Evolutionary conservation across 139 green algal species (phyloP), one percentile per base, ranked within the genome.

Genomic region (Chlamydomonas eustigma): DNA sequence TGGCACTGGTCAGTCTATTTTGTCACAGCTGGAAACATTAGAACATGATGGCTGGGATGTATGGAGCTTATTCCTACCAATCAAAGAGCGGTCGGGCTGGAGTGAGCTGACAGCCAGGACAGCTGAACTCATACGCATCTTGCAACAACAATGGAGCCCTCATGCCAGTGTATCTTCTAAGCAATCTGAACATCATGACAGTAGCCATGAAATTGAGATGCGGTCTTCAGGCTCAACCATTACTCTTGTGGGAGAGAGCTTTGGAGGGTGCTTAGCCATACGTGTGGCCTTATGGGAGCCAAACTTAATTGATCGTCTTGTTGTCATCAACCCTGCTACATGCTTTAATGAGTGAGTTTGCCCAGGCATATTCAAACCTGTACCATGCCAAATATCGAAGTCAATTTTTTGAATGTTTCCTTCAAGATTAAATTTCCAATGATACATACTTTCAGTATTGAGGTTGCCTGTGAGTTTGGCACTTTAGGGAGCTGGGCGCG

Each of bases 301-400:
- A 1, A 63, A 88, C n/a, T 79, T 92, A 18, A 30, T 93, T 8
- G 39, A 75, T 2, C 71, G 51, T 28, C 35, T 94, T 50, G 85
- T 94, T 44, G 83, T 95, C 28, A 51, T 93, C 24, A 95, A 95
- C 82, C 81, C 87, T 8, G 90, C 87, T 25, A 93, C 88, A n/a
- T 73, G 72, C 78, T 88, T 85, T 52, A 65, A 76, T 1, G 37
- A 74, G 44, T 58, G 44, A 58, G 44, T 58, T 12, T 28, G 44
- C 12, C 44, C 18, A 18, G 44, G 44, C 44, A n/a, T n/a, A n/a
- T n/a, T n/a, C n/a, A n/a, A n/a, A n/a, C n/a, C n/a, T n/a, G n/a
- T n/a, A n/a, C n/a, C n/a, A n/a, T n/a, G n/a, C n/a, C n/a, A n/a
- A n/a, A n/a, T n/a, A n/a, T n/a, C n/a, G n/a, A n/a, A n/a, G n/a